Conservation (phyloP, 2,329 filamentous ascomycete species). For the Dactylonectria macrodidyma region DNA sequence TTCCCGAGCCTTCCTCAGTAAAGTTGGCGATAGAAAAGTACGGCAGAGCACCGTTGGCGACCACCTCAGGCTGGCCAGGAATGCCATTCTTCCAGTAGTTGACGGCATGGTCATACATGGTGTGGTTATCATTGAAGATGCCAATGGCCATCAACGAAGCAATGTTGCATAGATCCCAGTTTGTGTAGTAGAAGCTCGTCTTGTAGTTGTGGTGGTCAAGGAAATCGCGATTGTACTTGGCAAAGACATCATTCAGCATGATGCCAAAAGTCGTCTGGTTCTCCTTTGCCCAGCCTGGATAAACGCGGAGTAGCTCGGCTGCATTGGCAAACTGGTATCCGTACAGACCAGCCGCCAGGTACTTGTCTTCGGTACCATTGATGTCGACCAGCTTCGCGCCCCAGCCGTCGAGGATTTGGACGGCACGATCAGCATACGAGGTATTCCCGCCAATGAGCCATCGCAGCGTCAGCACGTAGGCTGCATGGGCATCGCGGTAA, state of each 20-base stretch:
- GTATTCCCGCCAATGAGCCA: slow-evolving; percentile 57
- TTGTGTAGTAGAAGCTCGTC: slow-evolving; percentile 19
- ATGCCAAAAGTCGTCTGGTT: slow-evolving; percentile 20
- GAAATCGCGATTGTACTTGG: slow-evolving; percentile 10
- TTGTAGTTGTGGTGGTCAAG: slow-evolving; percentile 23
- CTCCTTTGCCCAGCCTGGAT: slow-evolving; percentile 50
- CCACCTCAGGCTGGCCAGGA: slow-evolving; percentile 52
- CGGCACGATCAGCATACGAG: slow-evolving; percentile 54
- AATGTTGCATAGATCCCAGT: slow-evolving; percentile 57
- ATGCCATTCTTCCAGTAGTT: slow-evolving; percentile 57
- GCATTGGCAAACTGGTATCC: slow-evolving; percentile 63
- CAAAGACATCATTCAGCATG: slow-evolving; percentile 19
- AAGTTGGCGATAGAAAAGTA: slow-evolving; percentile 49
- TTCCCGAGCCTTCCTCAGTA: slow-evolving; percentile 47
- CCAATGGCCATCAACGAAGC: slow-evolving; percentile 58
- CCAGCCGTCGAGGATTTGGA: slow-evolving; percentile 58
- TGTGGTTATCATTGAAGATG: slow-evolving; percentile 58
- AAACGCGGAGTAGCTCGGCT: slow-evolving; percentile 56
- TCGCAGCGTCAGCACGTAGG: slow-evolving; percentile 43
- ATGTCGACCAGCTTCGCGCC: slow-evolving; percentile 52
- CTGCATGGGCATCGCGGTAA: slow-evolving; percentile 21
- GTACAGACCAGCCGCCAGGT: slow-evolving; percentile 58
- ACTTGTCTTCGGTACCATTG: slow-evolving; percentile 54
- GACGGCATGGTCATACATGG: slow-evolving; percentile 56
- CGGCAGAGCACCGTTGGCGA: slow-evolving; percentile 46